Percentiles rank a stretch among this genome's conserved stretches.
Evolutionary conservation across 2,329 filamentous ascomycete species (phyloP).

Genomic region (Cyclaneusma minus): DNA sequence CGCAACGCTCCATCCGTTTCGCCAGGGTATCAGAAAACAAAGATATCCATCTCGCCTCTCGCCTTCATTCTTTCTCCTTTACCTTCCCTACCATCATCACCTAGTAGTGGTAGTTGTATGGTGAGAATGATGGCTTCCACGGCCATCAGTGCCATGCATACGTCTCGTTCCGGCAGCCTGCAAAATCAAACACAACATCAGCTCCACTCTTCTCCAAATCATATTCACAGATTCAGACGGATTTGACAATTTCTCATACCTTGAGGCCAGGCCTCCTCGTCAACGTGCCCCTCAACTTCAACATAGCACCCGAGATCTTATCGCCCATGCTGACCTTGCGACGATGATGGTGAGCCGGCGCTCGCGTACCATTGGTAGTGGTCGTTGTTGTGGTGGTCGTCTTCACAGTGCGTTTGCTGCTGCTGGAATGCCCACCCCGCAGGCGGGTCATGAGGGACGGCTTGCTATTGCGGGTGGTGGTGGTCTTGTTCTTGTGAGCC

Average conservation of each 20-base stretch:
- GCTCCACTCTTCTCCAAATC: not conserved
- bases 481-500: slow-evolving; percentile 9
- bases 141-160: slow-evolving; percentile 61
- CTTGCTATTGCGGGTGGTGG: slow-evolving; percentile 25
- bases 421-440: slow-evolving; percentile 23
- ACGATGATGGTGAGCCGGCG: slow-evolving; percentile 44
- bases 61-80: too few relatives aligned
- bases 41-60: too few relatives aligned
- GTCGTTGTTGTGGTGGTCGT: slow-evolving; percentile 22
- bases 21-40: too few relatives aligned
- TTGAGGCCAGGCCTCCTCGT: slow-evolving; percentile 57
- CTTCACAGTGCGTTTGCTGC: slow-evolving; percentile 16
- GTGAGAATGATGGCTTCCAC: slow-evolving; percentile 31
- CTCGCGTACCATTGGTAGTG: slow-evolving; percentile 23
- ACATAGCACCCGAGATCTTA: slow-evolving; percentile 62
- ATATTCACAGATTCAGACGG: slow-evolving; percentile 1
- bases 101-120: too few relatives aligned
- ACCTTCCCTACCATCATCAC: too few relatives aligned
- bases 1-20: too few relatives aligned
- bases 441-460: slow-evolving; percentile 39
- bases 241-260: slow-evolving; percentile 27
- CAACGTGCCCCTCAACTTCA: slow-evolving; percentile 56
- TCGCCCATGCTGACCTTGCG: slow-evolving; percentile 56
- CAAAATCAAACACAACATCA: slow-evolving; percentile 4
- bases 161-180: slow-evolving; percentile 60